Percentiles rank a stretch among this genome's conserved stretches.
Evolutionary conservation across 2,329 filamentous ascomycete genomes (phyloP).

Genomic region (Colletotrichum scovillei): DNA sequence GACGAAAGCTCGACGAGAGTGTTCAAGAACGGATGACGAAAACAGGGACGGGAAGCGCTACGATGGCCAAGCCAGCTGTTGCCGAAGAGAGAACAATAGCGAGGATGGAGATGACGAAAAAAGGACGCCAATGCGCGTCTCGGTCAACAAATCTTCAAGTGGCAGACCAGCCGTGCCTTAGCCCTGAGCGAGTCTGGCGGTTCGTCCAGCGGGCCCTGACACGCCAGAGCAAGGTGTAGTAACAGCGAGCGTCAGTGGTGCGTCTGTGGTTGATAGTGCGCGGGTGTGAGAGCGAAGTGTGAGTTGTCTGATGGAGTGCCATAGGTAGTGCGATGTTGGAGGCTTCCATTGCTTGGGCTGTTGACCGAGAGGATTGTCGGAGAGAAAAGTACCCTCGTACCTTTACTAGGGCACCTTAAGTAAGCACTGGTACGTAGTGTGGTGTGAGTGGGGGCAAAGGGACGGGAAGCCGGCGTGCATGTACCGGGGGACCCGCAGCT

Average conservation of each 20-base stretch:
- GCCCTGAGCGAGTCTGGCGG: constrained; percentile 16
- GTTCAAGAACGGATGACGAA: neutral
- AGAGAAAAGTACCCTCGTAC: neutral
- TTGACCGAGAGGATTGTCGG: neutral
- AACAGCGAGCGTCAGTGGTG: constrained; percentile 9
- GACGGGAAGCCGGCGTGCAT: constrained; percentile 4
- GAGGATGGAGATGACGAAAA: neutral
- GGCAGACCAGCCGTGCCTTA: constrained; percentile 23
- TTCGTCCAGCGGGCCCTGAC: constrained; percentile 4
- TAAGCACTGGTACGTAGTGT: neutral
- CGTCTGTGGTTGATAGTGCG: neutral
- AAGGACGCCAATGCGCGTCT: constrained; percentile 19
- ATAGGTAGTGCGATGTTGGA: no score
- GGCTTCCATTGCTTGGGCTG: neutral
- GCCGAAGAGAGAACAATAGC: neutral
- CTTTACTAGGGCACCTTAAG: neutral
- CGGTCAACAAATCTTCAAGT: constrained; percentile 23
- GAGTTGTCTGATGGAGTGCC: neutral
- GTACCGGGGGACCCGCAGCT: constrained; percentile 3
- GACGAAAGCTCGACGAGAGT: neutral
- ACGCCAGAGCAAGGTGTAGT: constrained; percentile 4
- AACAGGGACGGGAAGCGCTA: neutral
- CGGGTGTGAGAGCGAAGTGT: neutral
- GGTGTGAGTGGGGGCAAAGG: constrained; percentile 18
- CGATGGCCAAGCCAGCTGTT: neutral